These are phyloP conservation scores for Colletotrichum sp. DNA, from an alignment of 2,329 filamentous ascomycete species.

Conservation along the genomic window DNA sequence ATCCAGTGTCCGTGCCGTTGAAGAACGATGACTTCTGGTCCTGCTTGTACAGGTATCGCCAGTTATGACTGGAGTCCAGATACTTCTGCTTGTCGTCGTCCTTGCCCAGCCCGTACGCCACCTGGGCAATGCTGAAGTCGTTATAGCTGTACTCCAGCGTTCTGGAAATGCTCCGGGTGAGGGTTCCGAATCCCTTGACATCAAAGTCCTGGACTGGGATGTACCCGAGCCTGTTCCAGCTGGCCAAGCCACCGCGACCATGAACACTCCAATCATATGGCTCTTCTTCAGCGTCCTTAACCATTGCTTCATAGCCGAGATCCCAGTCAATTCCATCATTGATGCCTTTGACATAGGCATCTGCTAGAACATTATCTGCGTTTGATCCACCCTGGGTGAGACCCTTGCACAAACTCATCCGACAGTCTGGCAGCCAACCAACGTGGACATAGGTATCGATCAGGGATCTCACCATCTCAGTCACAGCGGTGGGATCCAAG, in stretches of 20 bases:
- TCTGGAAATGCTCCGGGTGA: conserved; percentile 73
- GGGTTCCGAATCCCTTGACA: conserved; percentile 67
- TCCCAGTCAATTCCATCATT: conserved; percentile 67
- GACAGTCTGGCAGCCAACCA: conserved; percentile 76
- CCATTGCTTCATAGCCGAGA: conserved; percentile 71
- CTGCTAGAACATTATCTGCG: conserved; percentile 71
- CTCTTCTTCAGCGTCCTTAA: conserved; percentile 75
- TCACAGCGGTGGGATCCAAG: conserved; percentile 67
- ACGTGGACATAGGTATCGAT: conserved; percentile 74
- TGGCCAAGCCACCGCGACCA: conserved; percentile 72
- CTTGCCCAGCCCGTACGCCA: conserved; percentile 63
- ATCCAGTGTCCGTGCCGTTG: conserved; percentile 66
- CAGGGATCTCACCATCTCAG: conserved; percentile 71
- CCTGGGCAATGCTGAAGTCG: conserved; percentile 71
- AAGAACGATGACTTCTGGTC: conserved; percentile 60
- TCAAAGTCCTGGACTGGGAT: conserved; percentile 75
- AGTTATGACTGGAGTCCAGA: conserved; percentile 63
- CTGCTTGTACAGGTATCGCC: conserved; percentile 68
- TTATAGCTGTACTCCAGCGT: conserved; percentile 82
- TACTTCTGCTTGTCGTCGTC: conserved; percentile 65
- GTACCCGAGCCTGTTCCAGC: conserved; percentile 75
- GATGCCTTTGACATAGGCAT: conserved; percentile 72
- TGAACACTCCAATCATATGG: conserved; percentile 73
- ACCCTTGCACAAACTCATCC: conserved; percentile 78
- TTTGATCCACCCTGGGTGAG: conserved; percentile 79